phyloP scores from a whole-genome alignment of 768 basidiomycete species.

The Dentipellis fragilis region DNA sequence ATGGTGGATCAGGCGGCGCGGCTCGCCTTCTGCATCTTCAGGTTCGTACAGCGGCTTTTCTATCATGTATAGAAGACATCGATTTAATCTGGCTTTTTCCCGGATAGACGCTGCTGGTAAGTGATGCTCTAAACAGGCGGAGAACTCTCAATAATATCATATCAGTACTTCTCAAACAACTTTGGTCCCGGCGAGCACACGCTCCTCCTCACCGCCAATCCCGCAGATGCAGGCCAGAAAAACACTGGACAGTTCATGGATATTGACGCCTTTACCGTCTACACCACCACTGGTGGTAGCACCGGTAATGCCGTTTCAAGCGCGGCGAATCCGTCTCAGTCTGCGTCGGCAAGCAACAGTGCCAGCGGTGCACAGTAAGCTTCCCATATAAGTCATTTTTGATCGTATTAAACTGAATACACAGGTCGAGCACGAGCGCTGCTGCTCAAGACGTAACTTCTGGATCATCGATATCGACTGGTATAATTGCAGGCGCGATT shows the following conservation, averaged over 20 bases:
- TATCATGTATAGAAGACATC: not conserved
- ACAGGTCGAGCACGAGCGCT: not conserved
- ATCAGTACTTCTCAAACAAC: constrained; percentile 31
- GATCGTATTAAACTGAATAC: too few relatives aligned
- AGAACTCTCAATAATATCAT: not conserved
- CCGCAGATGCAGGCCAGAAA: constrained; percentile 2
- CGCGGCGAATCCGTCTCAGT: too few relatives aligned
- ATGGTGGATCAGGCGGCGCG: constrained; percentile 27
- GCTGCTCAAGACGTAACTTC: not conserved
- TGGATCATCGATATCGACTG: not conserved
- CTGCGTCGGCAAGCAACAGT: not conserved
- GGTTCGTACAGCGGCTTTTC: constrained; percentile 15
- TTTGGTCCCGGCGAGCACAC: constrained; percentile 30
- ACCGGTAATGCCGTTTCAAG: not conserved
- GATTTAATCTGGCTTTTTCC: not conserved
- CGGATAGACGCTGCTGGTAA: constrained; percentile 17
- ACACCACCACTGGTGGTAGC: not conserved
- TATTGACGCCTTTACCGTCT: constrained; percentile 6
- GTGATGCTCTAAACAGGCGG: constrained; percentile 2
- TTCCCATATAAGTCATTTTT: too few relatives aligned
- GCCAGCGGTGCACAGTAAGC: not conserved
- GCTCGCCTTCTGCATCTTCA: constrained; percentile 23
- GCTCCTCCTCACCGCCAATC: constrained; percentile 26
- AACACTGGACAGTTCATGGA: constrained; percentile 4
- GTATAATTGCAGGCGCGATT: not conserved